phyloP scores from a whole-genome alignment of 2,329 filamentous ascomycete species.

The Aureobasidium melanogenum region DNA sequence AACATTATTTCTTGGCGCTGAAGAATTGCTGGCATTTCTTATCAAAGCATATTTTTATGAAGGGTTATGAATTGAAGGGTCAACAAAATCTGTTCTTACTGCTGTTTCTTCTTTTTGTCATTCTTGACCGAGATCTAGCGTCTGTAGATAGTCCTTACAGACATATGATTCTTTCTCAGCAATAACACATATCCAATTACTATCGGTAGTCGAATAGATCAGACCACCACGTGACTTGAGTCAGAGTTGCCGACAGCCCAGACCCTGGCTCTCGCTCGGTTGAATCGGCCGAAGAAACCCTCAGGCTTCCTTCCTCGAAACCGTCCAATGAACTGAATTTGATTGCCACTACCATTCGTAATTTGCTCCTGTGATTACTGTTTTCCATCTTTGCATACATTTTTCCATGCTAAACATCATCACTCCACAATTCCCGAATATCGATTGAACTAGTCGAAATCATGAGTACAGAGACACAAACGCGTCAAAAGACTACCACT shows the following conservation, averaged over 20 bases:
- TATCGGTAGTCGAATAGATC: neutral
- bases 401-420: neutral
- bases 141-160: neutral
- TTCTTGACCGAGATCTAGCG: neutral
- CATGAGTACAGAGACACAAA: constrained; percentile 3
- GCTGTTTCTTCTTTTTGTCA: neutral
- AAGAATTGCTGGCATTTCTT: neutral
- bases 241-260: neutral
- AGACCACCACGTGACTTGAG: neutral
- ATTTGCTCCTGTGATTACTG: neutral
- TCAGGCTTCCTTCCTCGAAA: neutral
- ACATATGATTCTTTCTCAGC: neutral
- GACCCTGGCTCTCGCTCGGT: neutral
- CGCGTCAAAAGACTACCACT: neutral
- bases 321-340: neutral
- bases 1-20: neutral
- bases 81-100: neutral
- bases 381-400: neutral
- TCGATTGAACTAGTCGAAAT: neutral
- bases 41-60: neutral
- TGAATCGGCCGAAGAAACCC: constrained; percentile 1
- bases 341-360: neutral
- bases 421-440: neutral
- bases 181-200: too few relatives aligned
- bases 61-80: neutral